Percentiles rank a stretch among this genome's conserved stretches.
Conservation (phyloP, 1,284 basidiomycete genomes). For the Phylloporus sp. region DNA sequence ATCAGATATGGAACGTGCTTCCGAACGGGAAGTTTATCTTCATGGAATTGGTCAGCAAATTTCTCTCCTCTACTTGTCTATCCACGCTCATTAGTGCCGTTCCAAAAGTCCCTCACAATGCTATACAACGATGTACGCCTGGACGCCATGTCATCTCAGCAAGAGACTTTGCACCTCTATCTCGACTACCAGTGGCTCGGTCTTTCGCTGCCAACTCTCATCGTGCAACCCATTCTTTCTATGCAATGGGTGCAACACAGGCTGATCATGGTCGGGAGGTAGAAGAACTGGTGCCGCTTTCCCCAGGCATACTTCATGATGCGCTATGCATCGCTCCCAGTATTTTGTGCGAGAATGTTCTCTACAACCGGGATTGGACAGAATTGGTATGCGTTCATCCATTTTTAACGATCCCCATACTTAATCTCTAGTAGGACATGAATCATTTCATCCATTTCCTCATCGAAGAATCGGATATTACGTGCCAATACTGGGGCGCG, state of each 20-base stretch:
- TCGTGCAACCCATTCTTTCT: not conserved
- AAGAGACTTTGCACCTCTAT: no score
- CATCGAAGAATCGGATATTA: not conserved
- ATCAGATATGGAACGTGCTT: no score
- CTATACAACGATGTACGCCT: no score
- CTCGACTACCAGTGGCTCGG: no score
- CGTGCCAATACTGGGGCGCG: not conserved
- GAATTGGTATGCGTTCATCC: not conserved
- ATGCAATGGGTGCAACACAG: no score
- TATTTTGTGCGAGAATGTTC: not conserved
- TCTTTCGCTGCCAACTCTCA: not conserved
- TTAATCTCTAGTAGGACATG: not conserved
- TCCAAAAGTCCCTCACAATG: no score
- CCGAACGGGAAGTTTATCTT: no score
- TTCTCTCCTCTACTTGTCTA: no score
- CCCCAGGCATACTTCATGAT: not conserved
- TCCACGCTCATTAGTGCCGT: no score
- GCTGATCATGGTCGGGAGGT: not conserved
- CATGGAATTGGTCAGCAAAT: no score
- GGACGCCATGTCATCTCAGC: no score
- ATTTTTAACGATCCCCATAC: not conserved
- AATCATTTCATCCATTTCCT: not conserved
- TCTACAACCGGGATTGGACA: no score
- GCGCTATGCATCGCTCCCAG: not conserved
- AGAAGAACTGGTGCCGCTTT: not conserved